A percentile compares a stretch with the other conserved stretches of the same genome.
Conservation (phyloP, 352 stramenopile species). For the Globisporangium nodosum region DNA sequence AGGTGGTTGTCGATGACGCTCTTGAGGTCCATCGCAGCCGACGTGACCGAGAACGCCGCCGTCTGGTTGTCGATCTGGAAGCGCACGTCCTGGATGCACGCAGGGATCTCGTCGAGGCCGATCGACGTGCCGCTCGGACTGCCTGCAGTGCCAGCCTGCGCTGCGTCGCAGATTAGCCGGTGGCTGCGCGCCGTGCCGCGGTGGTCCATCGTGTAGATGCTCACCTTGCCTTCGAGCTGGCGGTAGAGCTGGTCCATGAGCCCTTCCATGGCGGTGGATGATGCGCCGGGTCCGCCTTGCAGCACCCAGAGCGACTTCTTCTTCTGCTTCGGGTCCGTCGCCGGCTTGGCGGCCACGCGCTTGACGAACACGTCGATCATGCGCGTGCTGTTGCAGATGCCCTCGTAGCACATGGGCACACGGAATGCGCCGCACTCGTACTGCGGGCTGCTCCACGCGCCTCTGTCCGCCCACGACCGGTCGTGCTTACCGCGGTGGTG, state of each 20-base stretch:
- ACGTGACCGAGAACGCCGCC: slow-evolving; percentile 65
- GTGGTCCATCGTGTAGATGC: slow-evolving; percentile 69
- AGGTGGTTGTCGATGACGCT: slow-evolving; percentile 42
- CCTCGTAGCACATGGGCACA: slow-evolving; percentile 26
- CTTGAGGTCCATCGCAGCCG: slow-evolving; percentile 56
- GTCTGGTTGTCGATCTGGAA: slow-evolving; percentile 77
- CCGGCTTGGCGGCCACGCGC: slow-evolving; percentile 26
- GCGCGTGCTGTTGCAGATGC: slow-evolving; percentile 19
- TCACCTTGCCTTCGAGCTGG: slow-evolving; percentile 41
- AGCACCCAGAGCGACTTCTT: slow-evolving; percentile 64
- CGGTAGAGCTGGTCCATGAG: slow-evolving; percentile 56
- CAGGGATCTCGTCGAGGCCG: slow-evolving; percentile 45
- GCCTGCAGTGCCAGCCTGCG: slow-evolving; percentile 35
- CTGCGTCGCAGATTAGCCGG: slow-evolving; percentile 47
- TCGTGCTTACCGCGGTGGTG: not conserved
- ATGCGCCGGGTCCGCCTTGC: slow-evolving; percentile 61
- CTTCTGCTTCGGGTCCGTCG: slow-evolving; percentile 1
- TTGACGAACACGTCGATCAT: slow-evolving; percentile 45
- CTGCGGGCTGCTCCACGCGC: not conserved
- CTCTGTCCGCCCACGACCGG: not conserved
- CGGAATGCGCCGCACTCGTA: slow-evolving; percentile 28
- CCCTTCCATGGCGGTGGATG: slow-evolving; percentile 61
- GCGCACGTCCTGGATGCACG: slow-evolving; percentile 62
- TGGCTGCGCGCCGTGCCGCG: slow-evolving; percentile 54
- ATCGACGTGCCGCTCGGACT: slow-evolving; percentile 50